phyloP scores from a whole-genome alignment of 2,329 filamentous ascomycete species.

The Neofusicoccum sp. region DNA sequence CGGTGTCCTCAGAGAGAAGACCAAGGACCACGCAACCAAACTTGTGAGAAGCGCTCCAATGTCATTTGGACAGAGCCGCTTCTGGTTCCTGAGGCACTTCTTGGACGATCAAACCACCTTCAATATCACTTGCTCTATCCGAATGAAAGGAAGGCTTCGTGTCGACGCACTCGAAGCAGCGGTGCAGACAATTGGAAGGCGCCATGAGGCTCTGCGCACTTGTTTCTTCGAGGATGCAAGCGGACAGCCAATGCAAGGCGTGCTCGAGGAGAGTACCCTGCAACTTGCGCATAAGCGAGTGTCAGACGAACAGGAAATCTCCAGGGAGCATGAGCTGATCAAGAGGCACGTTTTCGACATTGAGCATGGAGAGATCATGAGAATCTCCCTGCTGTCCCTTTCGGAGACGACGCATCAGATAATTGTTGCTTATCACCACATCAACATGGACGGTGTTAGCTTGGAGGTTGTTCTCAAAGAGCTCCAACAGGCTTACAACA shows the following conservation, averaged over 20 bases:
- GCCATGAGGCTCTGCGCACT: conserved; percentile 41
- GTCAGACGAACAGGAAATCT: conserved; percentile 1
- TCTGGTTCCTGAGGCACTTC: conserved; percentile 44
- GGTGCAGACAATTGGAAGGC: conserved; percentile 31
- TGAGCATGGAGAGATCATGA: conserved; percentile 28
- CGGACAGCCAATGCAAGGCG: no score
- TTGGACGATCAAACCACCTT: conserved; percentile 43
- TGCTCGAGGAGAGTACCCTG: not conserved
- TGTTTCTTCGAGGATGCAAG: no score
- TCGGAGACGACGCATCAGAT: conserved; percentile 24
- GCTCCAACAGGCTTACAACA: conserved; percentile 26
- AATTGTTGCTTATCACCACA: conserved; percentile 38
- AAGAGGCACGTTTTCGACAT: conserved; percentile 27
- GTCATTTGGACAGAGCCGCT: conserved; percentile 45
- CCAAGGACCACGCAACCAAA: no score
- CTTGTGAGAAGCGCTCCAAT: conserved; percentile 26
- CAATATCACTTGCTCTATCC: conserved; percentile 42
- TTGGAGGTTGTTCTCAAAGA: conserved; percentile 30
- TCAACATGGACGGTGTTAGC: conserved; percentile 37
- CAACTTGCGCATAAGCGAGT: not conserved
- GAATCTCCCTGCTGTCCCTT: conserved; percentile 26
- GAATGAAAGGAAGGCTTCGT: conserved; percentile 38
- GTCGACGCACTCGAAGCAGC: conserved; percentile 38
- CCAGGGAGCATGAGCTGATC: conserved; percentile 5
- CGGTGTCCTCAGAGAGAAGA: no score